Percentiles rank a stretch among this genome's conserved stretches.
Evolutionary conservation across 2,329 filamentous ascomycete species (phyloP).

Genomic region (Zasmidium citrigriseum): DNA sequence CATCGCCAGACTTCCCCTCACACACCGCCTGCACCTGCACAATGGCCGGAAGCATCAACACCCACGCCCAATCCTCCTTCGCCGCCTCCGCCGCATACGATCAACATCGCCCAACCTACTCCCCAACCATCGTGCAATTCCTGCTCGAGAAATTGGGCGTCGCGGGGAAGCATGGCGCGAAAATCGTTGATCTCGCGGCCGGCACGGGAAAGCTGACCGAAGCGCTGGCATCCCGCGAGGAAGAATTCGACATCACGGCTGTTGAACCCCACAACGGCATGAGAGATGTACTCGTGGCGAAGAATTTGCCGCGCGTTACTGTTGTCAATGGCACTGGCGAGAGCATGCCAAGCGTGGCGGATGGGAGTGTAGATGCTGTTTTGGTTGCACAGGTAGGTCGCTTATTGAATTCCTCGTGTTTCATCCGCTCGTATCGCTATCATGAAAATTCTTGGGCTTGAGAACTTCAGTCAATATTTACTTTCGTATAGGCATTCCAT

Average conservation of each 20-base stretch:
- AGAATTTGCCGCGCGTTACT: slow-evolving; percentile 57
- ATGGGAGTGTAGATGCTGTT: slow-evolving; percentile 64
- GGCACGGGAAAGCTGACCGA: slow-evolving; percentile 73
- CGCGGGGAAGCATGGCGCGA: slow-evolving; percentile 45
- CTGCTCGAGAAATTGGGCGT: slow-evolving; percentile 61
- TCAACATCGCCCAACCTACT: slow-evolving; percentile 67
- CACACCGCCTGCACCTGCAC: not conserved
- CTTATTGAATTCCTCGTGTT: not conserved
- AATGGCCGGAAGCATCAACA: slow-evolving; percentile 17
- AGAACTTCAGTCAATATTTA: not conserved
- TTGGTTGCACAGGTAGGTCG: slow-evolving; percentile 67
- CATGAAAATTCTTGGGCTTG: no score
- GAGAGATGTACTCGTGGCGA: slow-evolving; percentile 61
- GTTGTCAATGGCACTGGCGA: slow-evolving; percentile 61
- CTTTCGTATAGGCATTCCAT: slow-evolving; percentile 40
- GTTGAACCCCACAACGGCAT: slow-evolving; percentile 69
- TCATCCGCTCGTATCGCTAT: no score
- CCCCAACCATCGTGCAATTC: slow-evolving; percentile 56
- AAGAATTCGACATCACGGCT: slow-evolving; percentile 62
- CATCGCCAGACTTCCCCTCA: not conserved
- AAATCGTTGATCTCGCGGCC: slow-evolving; percentile 65
- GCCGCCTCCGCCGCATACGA: slow-evolving; percentile 66
- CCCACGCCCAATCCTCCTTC: slow-evolving; percentile 56
- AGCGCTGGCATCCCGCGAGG: slow-evolving; percentile 58
- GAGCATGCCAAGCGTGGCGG: slow-evolving; percentile 54